Conservation (phyloP, 441 rosid species). For the Aleurites moluccanus region DNA sequence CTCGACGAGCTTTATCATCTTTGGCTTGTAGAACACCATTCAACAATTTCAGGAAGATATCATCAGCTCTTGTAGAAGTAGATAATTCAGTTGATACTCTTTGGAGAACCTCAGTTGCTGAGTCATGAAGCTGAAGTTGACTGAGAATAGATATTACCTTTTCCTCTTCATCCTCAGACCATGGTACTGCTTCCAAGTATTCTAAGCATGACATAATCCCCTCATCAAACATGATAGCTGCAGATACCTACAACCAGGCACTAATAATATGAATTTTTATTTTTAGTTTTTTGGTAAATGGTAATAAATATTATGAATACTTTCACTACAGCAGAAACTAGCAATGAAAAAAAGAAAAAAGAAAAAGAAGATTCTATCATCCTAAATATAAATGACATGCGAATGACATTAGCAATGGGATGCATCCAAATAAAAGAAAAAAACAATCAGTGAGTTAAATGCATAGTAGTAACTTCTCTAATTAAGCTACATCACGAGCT, state of each 20-base stretch:
- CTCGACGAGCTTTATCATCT: conserved; percentile 89
- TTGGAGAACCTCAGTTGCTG: conserved; percentile 56
- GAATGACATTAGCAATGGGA: not conserved
- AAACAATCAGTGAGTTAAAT: not conserved
- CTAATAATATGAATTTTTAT: conserved; percentile 9
- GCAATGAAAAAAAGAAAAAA: not conserved
- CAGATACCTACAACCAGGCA: conserved; percentile 56
- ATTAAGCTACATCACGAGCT: not conserved
- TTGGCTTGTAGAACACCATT: conserved; percentile 73
- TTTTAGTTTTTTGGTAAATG: not conserved
- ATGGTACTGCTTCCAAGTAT: conserved; percentile 88
- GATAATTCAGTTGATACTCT: conserved; percentile 68
- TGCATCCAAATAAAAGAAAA: not conserved
- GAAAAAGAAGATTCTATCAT: conserved; percentile 2
- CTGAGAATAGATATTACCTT: conserved; percentile 52
- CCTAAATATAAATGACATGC: not conserved
- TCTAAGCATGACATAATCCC: conserved; percentile 76
- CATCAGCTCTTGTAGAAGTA: conserved; percentile 55
- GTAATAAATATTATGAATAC: not conserved
- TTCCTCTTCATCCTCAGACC: conserved; percentile 87
- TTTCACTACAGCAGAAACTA: not conserved
- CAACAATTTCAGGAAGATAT: conserved; percentile 62
- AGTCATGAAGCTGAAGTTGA: conserved; percentile 65
- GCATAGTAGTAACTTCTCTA: not conserved
- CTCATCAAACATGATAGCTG: conserved; percentile 65